Conservation (phyloP, 169 alveolate species). For the Babesia caballi region DNA sequence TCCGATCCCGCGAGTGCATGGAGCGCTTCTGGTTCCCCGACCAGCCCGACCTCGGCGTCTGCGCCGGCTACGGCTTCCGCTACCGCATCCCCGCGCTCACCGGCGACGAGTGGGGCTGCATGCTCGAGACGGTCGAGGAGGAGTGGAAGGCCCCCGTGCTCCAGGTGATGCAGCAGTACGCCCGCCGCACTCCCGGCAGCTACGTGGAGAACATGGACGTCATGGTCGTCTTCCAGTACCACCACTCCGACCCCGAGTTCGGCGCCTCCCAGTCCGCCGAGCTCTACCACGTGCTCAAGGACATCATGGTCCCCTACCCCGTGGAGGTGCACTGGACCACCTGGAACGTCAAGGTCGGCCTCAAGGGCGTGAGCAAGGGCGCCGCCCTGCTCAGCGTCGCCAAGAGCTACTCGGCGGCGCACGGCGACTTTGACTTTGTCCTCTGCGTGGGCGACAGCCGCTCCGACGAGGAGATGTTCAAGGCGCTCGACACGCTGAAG, state of each 20-base stretch:
- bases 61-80: conserved; percentile 50
- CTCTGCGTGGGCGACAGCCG: conserved; percentile 57
- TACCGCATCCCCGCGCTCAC: conserved; percentile 42
- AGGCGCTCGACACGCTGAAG: conserved; percentile 49
- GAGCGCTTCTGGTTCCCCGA: conserved; percentile 51
- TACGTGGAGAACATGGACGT: conserved; percentile 82
- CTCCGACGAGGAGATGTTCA: conserved; percentile 58
- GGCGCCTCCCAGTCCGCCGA: conserved; percentile 85
- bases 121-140: conserved; percentile 20
- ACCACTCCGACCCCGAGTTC: conserved; percentile 84
- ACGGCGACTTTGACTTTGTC: conserved; percentile 58
- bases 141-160: conserved; percentile 50
- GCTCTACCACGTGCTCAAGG: conserved; percentile 60
- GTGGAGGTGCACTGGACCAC: conserved; percentile 64
- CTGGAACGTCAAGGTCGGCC: conserved; percentile 42
- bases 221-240: conserved; percentile 80
- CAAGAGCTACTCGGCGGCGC: conserved; percentile 23
- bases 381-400: conserved; percentile 47
- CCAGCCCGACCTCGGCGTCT: conserved; percentile 34
- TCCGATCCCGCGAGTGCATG: conserved; percentile 22
- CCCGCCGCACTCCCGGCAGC: conserved; percentile 82
- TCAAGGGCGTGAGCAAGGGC: conserved; percentile 58
- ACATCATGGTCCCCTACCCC: conserved; percentile 56
- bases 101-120: conserved; percentile 52
- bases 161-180: conserved; percentile 65